Evolutionary conservation across 495 filamentous ascomycete species (phyloP), one percentile per base, ranked within the genome.

Genomic region (Trichoderma gamsii): DNA sequence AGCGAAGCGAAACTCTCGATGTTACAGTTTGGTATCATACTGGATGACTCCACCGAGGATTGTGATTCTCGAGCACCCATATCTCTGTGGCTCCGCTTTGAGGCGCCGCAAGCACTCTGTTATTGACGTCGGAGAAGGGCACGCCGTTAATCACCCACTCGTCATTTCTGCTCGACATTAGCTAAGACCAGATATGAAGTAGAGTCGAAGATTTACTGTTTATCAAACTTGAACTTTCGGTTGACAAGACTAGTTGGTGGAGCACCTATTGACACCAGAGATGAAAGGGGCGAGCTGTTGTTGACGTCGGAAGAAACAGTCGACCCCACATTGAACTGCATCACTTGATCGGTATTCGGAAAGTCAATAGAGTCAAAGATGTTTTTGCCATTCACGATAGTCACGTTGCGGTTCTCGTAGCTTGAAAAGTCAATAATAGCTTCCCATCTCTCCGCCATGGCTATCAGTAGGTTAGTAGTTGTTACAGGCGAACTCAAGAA

Each of bases 371-470:
- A 81, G 1, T 72, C 70, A 38, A 77, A 78, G 15, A 84, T 76
- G 29, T 29, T 29, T 41, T 80, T 72, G 69, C 76, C 76, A 38
- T 79, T 69, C 23, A 77, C 69, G 6, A 71, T 69, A 71, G 85
- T 86, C 25, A 87, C 70, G 46, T 81, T 83, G 73, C 83, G 78
- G 25, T 83, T 81, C 0, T 71, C 74, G 70, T 77, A 86, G 0
- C 65, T 41, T 2, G 78, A 25, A 71, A 87, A 87, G 71, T 87
- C 85, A 46, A 87, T 70, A 23, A 86, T 75, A 4, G 85, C 71
- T 66, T 87, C 85, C 66, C 81, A 87, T 8, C 85, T 79, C 73
- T 87, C 85, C 0, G 79, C 85, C 79, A 85, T 85, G 63, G 79
- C 69, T 49, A 85, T 80, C 63, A 76, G 75, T 32, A 86, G 66